Base-by-base conservation (phyloP, 352 stramenopile genomes). In the Plasmopara viticola region DNA sequence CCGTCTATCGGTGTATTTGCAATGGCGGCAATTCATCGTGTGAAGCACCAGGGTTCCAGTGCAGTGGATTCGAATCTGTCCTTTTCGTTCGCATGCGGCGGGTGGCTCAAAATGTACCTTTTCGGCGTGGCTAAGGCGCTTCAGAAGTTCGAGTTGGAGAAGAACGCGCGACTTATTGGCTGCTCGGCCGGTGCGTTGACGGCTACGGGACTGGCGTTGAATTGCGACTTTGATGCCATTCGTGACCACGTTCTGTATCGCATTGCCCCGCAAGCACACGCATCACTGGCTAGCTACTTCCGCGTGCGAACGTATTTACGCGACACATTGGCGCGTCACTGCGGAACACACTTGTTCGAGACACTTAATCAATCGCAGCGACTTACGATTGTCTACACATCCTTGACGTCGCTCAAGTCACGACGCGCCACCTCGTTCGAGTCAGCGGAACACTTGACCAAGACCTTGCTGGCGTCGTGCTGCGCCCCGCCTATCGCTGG, bases 81-180 rank as follows among this genome's bases (percentile, higher is more conserved):
- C 60, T 90, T 88, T 68, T 95, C 83, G 57, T 95, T 95, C 60
- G 79, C 81, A 1, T 92, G 83, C 48, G 82, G 78, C 20, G 86
- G 86, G 0, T 95, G 78, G 77, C 80, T 95, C 56, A 95, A 94
- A 60, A 87, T 86, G 76, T 94, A 94, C 62, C 60, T 87, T 15
- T 94, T 95, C 41, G 86, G 86, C 40, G 84, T 94, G 28, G 80
- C 80, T 53, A 91, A 94, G 54, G 81, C 81, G 15, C 68, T 95
- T 18, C 82, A 95, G 47, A 52, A 93, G 53, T 72, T 74, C 53
- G 72, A 78, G 25, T 53, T 93, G 18, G 75, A 90, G 47, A 62
- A 64, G 10, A 29, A 75, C 30, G 69, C 79, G 30, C 70, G 66
- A n/a, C 58, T 90, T 30, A 90, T 92, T 38, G 84, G 84, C 30